phyloP scores from a whole-genome alignment of 805 yeast genomes.

The Ogataea trehalophila region DNA sequence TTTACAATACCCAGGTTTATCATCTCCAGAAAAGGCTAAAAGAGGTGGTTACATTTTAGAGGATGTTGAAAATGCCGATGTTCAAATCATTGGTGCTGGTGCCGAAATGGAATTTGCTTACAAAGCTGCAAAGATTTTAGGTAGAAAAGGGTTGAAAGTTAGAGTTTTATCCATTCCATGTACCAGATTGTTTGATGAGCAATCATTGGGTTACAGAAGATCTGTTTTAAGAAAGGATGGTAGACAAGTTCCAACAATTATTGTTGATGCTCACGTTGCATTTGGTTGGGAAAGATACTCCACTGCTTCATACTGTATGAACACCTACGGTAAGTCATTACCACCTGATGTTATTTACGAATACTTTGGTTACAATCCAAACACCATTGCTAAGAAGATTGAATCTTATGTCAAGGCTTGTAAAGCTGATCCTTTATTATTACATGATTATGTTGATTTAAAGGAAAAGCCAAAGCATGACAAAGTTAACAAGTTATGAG shows the following conservation, averaged over 20 bases:
- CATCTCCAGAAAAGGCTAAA: conserved; percentile 76
- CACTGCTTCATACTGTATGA: conserved; percentile 93
- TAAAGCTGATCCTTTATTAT: conserved; percentile 20
- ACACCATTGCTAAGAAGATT: conserved; percentile 63
- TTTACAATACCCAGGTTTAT: conserved; percentile 90
- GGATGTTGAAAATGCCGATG: conserved; percentile 57
- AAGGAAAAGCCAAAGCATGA: conserved; percentile 25
- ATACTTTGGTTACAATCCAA: conserved; percentile 85
- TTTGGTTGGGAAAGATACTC: conserved; percentile 93
- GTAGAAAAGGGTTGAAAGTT: conserved; percentile 59
- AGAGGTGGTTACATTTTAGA: conserved; percentile 89
- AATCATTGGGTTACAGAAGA: conserved; percentile 73
- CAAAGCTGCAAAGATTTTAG: conserved; percentile 74
- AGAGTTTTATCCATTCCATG: conserved; percentile 91
- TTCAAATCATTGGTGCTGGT: conserved; percentile 79
- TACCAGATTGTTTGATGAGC: conserved; percentile 82
- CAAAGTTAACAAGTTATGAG: conserved; percentile 17
- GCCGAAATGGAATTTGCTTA: conserved; percentile 86
- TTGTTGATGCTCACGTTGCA: conserved; percentile 90
- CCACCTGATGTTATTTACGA: conserved; percentile 80
- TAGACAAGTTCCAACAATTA: conserved; percentile 71
- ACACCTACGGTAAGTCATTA: conserved; percentile 96
- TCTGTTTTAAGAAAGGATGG: conserved; percentile 82
- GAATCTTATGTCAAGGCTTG: conserved; percentile 23
- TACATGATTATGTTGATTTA: conserved; percentile 31